phyloP scores from a whole-genome alignment of 257 asterid genomes.

The Ballota nigra region DNA sequence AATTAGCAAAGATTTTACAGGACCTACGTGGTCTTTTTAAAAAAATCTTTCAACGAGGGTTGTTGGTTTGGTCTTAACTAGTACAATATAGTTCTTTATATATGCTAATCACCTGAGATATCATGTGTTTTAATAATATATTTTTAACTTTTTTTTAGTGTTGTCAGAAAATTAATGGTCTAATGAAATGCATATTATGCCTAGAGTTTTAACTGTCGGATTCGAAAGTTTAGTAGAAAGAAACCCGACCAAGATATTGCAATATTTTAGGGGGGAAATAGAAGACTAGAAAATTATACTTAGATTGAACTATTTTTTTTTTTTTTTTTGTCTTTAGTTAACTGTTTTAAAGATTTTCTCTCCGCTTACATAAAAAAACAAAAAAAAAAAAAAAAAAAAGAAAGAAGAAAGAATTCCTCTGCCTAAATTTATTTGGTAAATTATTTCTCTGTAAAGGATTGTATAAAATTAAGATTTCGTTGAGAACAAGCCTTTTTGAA shows the following conservation, averaged over 20 bases:
- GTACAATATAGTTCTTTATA: background rate
- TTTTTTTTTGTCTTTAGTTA: background rate
- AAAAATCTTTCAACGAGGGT: slow-evolving; percentile 18
- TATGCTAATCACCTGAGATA: background rate
- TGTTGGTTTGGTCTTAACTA: slow-evolving; percentile 22
- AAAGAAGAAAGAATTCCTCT: too few species aligned
- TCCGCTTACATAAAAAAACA: too few species aligned
- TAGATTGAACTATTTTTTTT: slow-evolving; percentile 17
- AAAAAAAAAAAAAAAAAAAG: too few species aligned
- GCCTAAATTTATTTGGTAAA: too few species aligned
- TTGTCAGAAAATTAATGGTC: too few species aligned
- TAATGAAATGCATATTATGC: background rate
- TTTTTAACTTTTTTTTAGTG: too few species aligned
- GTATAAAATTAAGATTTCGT: too few species aligned
- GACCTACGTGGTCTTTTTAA: slow-evolving; percentile 12
- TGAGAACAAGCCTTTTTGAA: too few species aligned
- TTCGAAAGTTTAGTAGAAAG: slow-evolving; percentile 18
- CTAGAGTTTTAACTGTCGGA: slow-evolving; percentile 19
- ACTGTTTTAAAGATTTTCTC: too few species aligned
- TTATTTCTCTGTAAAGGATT: too few species aligned
- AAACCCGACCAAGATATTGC: slow-evolving; percentile 4
- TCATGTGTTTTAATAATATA: background rate
- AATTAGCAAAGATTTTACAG: slow-evolving; percentile 34
- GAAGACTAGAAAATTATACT: background rate
- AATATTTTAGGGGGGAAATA: background rate